A percentile compares a stretch with the other conserved stretches of the same genome.
Conservation (phyloP, 495 filamentous ascomycete species). For the Xylaria cubensis region DNA sequence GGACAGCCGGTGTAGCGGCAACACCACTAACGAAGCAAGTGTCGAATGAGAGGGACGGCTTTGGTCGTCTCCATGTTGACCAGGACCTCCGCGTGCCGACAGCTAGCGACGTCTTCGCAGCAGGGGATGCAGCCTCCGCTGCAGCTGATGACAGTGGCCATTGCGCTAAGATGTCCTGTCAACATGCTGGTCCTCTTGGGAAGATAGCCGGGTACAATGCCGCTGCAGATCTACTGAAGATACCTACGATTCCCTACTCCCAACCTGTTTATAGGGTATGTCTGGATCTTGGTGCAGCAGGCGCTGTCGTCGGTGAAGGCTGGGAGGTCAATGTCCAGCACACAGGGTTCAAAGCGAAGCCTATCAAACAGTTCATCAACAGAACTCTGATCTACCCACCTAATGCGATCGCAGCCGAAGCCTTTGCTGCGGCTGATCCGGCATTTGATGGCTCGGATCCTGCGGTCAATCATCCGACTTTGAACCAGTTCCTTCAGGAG, state of each 20-base stretch:
- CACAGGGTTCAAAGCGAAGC: slow-evolving; percentile 32
- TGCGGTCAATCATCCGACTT: not conserved
- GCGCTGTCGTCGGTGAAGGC: slow-evolving; percentile 32
- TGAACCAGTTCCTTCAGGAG: not conserved
- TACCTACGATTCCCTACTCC: slow-evolving; percentile 26
- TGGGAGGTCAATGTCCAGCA: slow-evolving; percentile 32
- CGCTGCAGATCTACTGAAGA: slow-evolving; percentile 25
- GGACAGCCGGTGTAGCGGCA: slow-evolving; percentile 36
- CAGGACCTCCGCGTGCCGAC: slow-evolving; percentile 29
- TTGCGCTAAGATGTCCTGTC: slow-evolving; percentile 39
- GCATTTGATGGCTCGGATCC: slow-evolving; percentile 4
- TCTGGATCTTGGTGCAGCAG: slow-evolving; percentile 37
- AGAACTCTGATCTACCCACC: slow-evolving; percentile 37
- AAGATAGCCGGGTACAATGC: slow-evolving; percentile 43
- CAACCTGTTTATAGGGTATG: slow-evolving; percentile 36
- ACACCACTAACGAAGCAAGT: slow-evolving; percentile 33
- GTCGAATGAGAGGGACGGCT: slow-evolving; percentile 27
- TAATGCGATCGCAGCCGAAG: slow-evolving; percentile 23
- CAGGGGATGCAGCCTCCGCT: slow-evolving; percentile 37
- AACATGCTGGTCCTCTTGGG: slow-evolving; percentile 44
- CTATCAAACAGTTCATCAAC: slow-evolving; percentile 37
- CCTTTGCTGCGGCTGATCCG: slow-evolving; percentile 33
- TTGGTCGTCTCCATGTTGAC: slow-evolving; percentile 31
- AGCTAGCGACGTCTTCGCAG: slow-evolving; percentile 30
- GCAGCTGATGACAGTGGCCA: slow-evolving; percentile 26